These are phyloP conservation scores for Candida insectorum DNA, from an alignment of 805 yeast genomes.

Conservation along the genomic window DNA sequence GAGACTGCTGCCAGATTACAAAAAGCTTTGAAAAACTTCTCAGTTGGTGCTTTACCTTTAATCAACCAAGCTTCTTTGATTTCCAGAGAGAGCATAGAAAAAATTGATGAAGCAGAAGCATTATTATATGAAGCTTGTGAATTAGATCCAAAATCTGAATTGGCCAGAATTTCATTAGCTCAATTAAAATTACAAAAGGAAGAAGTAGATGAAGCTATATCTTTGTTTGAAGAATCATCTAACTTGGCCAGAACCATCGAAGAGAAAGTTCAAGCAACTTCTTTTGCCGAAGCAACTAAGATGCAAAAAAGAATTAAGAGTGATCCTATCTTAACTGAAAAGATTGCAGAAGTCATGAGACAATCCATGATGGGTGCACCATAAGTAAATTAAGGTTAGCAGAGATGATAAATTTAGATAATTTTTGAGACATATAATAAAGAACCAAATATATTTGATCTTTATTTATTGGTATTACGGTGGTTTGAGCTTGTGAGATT, in stretches of 20 bases:
- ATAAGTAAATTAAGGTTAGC: no score
- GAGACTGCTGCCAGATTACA: constrained; percentile 85
- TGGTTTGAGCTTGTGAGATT: neutral
- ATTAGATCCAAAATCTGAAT: constrained; percentile 84
- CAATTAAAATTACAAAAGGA: constrained; percentile 85
- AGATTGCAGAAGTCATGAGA: constrained; percentile 58
- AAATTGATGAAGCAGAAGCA: constrained; percentile 53
- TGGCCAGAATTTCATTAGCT: constrained; percentile 87
- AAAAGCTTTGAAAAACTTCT: constrained; percentile 59
- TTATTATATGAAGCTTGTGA: constrained; percentile 73
- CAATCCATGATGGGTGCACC: constrained; percentile 15
- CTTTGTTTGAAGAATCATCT: constrained; percentile 78
- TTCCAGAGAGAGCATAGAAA: constrained; percentile 51
- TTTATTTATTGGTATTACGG: neutral
- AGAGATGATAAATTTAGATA: no score
- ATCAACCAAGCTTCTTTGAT: constrained; percentile 81
- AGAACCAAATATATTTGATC: neutral
- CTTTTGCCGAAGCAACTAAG: constrained; percentile 89
- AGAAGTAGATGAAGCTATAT: constrained; percentile 76
- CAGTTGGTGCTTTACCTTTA: constrained; percentile 86
- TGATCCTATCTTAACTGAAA: constrained; percentile 62
- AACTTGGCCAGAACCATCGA: constrained; percentile 77
- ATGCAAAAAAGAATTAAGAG: constrained; percentile 76
- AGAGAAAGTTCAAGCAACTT: constrained; percentile 86
- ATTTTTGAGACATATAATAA: constrained; percentile 1